Percentiles rank a stretch among this genome's conserved stretches.
phyloP scores from a whole-genome alignment of 495 filamentous ascomycete species.

The Haplographium delicatum region DNA sequence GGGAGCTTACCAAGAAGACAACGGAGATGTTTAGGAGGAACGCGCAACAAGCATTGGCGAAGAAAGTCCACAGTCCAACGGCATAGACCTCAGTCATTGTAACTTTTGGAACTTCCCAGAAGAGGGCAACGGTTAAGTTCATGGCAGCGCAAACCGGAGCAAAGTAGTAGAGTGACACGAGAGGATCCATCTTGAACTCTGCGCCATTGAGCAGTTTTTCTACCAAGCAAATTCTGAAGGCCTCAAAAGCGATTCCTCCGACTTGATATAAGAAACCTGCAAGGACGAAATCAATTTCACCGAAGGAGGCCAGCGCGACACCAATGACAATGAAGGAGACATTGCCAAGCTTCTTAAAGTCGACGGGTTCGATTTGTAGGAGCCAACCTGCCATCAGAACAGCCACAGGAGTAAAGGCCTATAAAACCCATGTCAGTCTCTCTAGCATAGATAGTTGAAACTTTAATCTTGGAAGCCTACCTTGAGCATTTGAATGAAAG shows the following conservation, averaged over 20 bases:
- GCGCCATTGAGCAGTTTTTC: constrained; percentile 80
- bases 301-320: constrained; percentile 84
- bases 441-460: neutral
- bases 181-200: constrained; percentile 96
- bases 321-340: constrained; percentile 85
- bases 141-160: constrained; percentile 87
- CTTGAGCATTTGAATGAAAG: constrained; percentile 99
- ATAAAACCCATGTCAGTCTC: constrained; percentile 27
- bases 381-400: constrained; percentile 82
- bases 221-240: constrained; percentile 86
- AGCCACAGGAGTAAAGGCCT: constrained; percentile 82
- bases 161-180: constrained; percentile 95
- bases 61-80: constrained; percentile 68
- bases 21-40: constrained; percentile 91
- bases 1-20: constrained; percentile 75
- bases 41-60: constrained; percentile 76
- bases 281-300: constrained; percentile 87
- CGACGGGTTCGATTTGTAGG: constrained; percentile 70
- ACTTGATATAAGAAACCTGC: constrained; percentile 84
- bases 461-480: constrained; percentile 18
- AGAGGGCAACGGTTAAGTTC: constrained; percentile 74
- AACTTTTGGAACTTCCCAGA: constrained; percentile 70
- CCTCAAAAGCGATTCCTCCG: constrained; percentile 81
- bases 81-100: constrained; percentile 66
- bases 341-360: constrained; percentile 75